These are phyloP conservation scores for Datura wrightii DNA, from an alignment of 257 asterid species.

Conservation along the genomic window DNA sequence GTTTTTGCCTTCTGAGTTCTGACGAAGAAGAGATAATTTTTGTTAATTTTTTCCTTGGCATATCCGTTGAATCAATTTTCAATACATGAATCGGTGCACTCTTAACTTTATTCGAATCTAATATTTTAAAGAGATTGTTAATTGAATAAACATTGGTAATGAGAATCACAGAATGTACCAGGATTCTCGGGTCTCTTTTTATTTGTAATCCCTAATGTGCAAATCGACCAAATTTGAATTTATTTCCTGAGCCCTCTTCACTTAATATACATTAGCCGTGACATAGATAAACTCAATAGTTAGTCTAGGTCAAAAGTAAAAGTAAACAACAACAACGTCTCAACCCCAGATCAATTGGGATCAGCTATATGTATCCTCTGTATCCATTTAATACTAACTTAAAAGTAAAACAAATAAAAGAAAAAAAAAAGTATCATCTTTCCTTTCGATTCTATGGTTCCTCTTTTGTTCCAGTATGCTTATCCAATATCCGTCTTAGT, in stretches of 20 bases:
- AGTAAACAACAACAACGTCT: neutral
- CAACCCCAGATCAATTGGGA: slow-evolving; percentile 5
- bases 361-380: neutral
- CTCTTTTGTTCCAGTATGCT: slow-evolving; percentile 8
- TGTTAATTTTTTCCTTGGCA: neutral
- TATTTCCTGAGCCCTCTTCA: neutral
- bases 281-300: slow-evolving; percentile 21
- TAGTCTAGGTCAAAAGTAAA: slow-evolving; percentile 24
- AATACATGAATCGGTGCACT: neutral
- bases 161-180: neutral
- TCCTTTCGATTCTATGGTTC: neutral
- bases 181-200: neutral
- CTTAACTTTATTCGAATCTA: neutral
- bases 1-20: neutral
- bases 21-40: neutral
- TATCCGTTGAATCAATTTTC: neutral
- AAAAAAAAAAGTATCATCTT: neutral
- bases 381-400: neutral
- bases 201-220: neutral
- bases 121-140: neutral
- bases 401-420: slow-evolving; percentile 2
- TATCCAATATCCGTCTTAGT: neutral
- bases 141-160: neutral
- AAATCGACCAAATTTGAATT: neutral
- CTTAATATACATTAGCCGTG: slow-evolving; percentile 22